Evolutionary conservation across 345 rosid genomes (phyloP).

Genomic region (Syzygium oleosum): DNA sequence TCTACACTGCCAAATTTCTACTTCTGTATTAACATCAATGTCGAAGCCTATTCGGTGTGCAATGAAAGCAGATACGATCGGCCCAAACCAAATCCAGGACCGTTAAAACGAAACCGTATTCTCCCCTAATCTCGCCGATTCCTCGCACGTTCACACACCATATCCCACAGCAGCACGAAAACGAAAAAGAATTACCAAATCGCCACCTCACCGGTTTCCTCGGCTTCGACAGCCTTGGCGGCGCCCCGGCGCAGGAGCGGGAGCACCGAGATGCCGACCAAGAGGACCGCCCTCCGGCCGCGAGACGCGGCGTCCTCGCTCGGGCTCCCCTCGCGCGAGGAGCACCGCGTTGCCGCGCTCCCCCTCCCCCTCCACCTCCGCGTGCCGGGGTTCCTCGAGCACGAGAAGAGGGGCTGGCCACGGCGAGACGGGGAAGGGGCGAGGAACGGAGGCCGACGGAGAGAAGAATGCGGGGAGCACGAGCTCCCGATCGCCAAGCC

Average conservation of each 20-base stretch:
- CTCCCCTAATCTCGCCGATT: background rate
- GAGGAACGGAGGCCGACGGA: constrained; percentile 6
- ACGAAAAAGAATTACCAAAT: background rate
- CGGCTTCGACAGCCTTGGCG: constrained; percentile 30
- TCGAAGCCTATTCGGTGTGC: background rate
- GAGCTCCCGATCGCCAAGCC: constrained; percentile 41
- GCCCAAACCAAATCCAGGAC: background rate
- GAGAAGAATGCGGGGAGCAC: constrained; percentile 19
- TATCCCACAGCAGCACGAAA: background rate
- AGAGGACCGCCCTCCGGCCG: constrained; percentile 44
- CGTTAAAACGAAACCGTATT: background rate
- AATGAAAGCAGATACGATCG: background rate
- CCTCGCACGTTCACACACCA: background rate
- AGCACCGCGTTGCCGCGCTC: constrained; percentile 10
- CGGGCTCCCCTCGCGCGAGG: constrained; percentile 21
- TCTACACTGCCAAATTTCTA: background rate
- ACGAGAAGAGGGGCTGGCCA: constrained; percentile 21
- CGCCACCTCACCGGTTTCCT: constrained; percentile 16
- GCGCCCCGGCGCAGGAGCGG: constrained; percentile 51
- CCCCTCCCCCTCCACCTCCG: constrained; percentile 20
- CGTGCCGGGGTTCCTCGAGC: constrained; percentile 18
- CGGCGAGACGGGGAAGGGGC: constrained; percentile 4
- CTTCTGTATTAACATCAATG: background rate
- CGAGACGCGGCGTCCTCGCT: constrained; percentile 11
- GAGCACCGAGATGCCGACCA: constrained; percentile 62